Evolutionary conservation across 257 asterid species (phyloP).

Genomic region (Solanum clarkiae): DNA sequence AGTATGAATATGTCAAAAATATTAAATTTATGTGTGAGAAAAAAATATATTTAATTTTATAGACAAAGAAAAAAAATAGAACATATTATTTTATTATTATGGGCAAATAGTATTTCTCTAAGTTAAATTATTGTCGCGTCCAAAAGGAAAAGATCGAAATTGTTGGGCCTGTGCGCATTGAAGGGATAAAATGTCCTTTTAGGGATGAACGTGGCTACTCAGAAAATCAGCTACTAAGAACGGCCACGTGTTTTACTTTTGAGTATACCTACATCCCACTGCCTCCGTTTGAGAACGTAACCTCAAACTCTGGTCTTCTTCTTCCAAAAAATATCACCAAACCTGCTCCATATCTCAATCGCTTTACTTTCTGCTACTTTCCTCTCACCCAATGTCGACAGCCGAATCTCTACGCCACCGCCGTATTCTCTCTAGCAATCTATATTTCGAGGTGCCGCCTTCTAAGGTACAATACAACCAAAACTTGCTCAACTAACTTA

Average conservation of each 20-base stretch:
- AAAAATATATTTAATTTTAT: no score
- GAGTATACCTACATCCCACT: background rate
- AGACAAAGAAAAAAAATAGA: no score
- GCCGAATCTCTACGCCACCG: slow-evolving; percentile 36
- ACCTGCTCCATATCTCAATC: slow-evolving; percentile 9
- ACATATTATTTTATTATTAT: no score
- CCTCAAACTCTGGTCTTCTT: background rate
- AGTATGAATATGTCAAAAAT: no score
- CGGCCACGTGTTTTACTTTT: background rate
- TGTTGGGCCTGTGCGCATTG: no score
- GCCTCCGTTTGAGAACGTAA: background rate
- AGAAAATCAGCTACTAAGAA: background rate
- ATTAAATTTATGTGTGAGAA: no score
- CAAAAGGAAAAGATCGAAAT: no score
- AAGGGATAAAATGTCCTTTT: no score
- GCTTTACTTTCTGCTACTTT: background rate
- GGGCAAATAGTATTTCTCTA: no score
- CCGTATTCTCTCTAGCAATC: slow-evolving; percentile 68
- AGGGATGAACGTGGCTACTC: no score
- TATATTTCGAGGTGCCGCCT: slow-evolving; percentile 67
- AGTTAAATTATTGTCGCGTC: no score
- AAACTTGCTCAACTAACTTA: background rate
- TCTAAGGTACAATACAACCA: slow-evolving; percentile 31
- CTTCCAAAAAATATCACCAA: background rate
- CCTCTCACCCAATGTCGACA: slow-evolving; percentile 17